These are phyloP conservation scores for Aureobasidium sp. DNA, from an alignment of 2,329 filamentous ascomycete genomes.

Conservation along the genomic window DNA sequence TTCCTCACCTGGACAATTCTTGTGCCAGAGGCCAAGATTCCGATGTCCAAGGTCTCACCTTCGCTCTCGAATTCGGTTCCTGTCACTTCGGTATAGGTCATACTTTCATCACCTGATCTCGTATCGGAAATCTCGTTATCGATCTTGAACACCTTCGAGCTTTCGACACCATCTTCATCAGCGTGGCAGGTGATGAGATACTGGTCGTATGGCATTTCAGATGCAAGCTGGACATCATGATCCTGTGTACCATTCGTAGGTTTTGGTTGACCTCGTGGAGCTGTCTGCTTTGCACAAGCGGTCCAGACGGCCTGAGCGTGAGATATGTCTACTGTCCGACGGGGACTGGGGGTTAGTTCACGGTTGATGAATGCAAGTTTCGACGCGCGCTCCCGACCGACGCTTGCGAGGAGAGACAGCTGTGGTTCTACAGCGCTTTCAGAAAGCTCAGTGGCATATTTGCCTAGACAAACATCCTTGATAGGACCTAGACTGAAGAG, in stretches of 20 bases:
- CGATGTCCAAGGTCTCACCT: constrained; percentile 87
- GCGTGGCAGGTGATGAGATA: constrained; percentile 85
- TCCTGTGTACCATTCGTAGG: constrained; percentile 51
- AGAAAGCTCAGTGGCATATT: constrained; percentile 43
- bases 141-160: constrained; percentile 77
- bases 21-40: constrained; percentile 81
- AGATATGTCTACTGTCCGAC: constrained; percentile 76
- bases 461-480: constrained; percentile 76
- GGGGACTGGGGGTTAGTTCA: constrained; percentile 77
- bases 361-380: constrained; percentile 81
- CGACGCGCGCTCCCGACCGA: constrained; percentile 72
- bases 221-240: constrained; percentile 41
- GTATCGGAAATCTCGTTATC: constrained; percentile 66
- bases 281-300: constrained; percentile 48
- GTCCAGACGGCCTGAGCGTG: constrained; percentile 86
- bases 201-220: constrained; percentile 73
- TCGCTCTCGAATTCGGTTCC: constrained; percentile 94
- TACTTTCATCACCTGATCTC: constrained; percentile 59
- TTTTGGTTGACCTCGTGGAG: constrained; percentile 44
- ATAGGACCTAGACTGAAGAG: constrained; percentile 85
- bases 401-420: constrained; percentile 62
- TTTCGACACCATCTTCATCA: constrained; percentile 72
- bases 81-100: constrained; percentile 57
- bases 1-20: constrained; percentile 90
- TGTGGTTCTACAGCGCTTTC: constrained; percentile 25